Percentiles rank a stretch among this genome's conserved stretches.
phyloP scores from a whole-genome alignment of 352 stramenopile genomes.

The Peronospora belbahrii region DNA sequence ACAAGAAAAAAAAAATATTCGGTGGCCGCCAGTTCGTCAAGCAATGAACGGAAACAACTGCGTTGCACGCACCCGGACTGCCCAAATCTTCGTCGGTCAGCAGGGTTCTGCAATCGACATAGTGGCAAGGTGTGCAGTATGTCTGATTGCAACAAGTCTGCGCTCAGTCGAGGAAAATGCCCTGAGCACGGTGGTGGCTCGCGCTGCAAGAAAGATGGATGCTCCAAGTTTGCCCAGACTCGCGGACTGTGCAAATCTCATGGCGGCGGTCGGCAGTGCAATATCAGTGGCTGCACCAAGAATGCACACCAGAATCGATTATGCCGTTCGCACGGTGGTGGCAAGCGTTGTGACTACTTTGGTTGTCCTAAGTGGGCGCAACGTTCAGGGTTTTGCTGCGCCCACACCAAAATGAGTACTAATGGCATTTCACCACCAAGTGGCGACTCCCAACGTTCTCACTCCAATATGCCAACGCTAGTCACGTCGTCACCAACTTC shows the following conservation, averaged over 20 bases:
- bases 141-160: conserved; percentile 59
- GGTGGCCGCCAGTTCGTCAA: conserved; percentile 6
- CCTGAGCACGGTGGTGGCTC: conserved; percentile 79
- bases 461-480: conserved; percentile 19
- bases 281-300: conserved; percentile 68
- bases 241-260: conserved; percentile 82
- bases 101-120: conserved; percentile 76
- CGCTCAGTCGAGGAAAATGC: conserved; percentile 76
- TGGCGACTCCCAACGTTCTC: conserved; percentile 12
- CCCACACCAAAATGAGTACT: conserved; percentile 63
- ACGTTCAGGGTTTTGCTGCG: conserved; percentile 76
- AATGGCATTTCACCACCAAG: conserved; percentile 1
- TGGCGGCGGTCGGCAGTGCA: conserved; percentile 70
- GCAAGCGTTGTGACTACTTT: conserved; percentile 71
- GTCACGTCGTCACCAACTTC: conserved; percentile 25
- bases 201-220: conserved; percentile 76
- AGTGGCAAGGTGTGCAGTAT: conserved; percentile 74
- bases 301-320: conserved; percentile 79
- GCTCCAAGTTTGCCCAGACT: conserved; percentile 80
- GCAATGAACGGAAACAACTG: conserved; percentile 51
- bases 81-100: conserved; percentile 65
- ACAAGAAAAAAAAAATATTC: conserved; percentile 63
- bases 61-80: conserved; percentile 72
- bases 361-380: conserved; percentile 81
- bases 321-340: conserved; percentile 75